Evolutionary conservation across 495 filamentous ascomycete genomes (phyloP).

Genomic region (Lasiosphaeria miniovina): DNA sequence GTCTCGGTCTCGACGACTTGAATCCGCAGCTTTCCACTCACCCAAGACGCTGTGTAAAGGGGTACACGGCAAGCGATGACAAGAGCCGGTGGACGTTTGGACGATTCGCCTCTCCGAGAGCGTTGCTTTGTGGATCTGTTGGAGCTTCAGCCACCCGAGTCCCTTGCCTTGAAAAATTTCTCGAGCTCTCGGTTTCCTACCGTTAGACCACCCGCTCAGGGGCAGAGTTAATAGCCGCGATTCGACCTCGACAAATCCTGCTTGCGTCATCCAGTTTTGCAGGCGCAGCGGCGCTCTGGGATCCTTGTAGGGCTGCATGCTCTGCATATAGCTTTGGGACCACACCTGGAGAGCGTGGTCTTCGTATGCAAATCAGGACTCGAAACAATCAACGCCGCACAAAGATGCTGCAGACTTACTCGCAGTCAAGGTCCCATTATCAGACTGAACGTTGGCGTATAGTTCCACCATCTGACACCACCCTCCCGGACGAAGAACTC

Average conservation of each 20-base stretch:
- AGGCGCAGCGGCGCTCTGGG: constrained; percentile 65
- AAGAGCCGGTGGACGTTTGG: constrained; percentile 61
- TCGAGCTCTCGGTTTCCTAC: constrained; percentile 43
- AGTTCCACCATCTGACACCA: constrained; percentile 93
- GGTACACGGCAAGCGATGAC: constrained; percentile 60
- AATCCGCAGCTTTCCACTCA: constrained; percentile 25
- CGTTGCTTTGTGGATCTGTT: constrained; percentile 57
- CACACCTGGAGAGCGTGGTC: constrained; percentile 70
- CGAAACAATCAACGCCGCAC: background rate
- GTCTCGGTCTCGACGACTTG: constrained; percentile 10
- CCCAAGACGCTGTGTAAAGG: constrained; percentile 49
- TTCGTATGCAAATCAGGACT: constrained; percentile 22
- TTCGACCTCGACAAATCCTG: constrained; percentile 74
- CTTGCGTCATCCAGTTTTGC: constrained; percentile 57
- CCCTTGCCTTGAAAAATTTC: background rate
- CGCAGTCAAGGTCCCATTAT: constrained; percentile 76
- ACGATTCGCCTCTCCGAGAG: constrained; percentile 60
- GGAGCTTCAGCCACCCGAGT: constrained; percentile 6
- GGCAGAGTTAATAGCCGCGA: constrained; percentile 65
- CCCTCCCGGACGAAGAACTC: constrained; percentile 57
- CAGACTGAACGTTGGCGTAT: constrained; percentile 84
- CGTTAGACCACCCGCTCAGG: constrained; percentile 69
- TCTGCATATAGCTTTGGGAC: constrained; percentile 66
- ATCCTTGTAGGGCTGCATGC: constrained; percentile 67
- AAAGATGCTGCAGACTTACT: constrained; percentile 31